phyloP scores from a whole-genome alignment of 2,329 filamentous ascomycete genomes.

The Botryotinia calthae region DNA sequence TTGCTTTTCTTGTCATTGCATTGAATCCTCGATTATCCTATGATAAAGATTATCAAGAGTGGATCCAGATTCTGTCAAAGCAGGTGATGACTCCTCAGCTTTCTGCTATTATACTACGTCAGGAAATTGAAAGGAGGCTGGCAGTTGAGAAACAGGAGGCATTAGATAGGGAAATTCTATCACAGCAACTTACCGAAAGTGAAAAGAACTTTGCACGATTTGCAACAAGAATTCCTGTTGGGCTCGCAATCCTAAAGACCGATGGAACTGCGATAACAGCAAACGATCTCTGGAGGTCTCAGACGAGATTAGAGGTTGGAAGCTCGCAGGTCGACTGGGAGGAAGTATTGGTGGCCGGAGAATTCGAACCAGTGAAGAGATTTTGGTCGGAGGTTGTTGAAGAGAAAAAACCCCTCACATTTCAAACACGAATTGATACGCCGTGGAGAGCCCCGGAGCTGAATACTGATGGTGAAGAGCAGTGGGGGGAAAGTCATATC shows the following conservation, averaged over 20 bases:
- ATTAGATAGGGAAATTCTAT: constrained; percentile 64
- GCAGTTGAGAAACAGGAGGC: constrained; percentile 49
- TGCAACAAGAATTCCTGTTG: constrained; percentile 69
- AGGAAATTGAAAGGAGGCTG: neutral
- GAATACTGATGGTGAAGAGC: constrained; percentile 3
- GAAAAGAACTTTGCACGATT: constrained; percentile 67
- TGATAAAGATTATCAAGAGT: constrained; percentile 67
- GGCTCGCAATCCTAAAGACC: constrained; percentile 67
- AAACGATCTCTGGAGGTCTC: constrained; percentile 25
- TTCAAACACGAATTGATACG: constrained; percentile 1
- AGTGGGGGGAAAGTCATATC: neutral
- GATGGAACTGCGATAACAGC: constrained; percentile 48
- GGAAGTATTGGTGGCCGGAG: constrained; percentile 7
- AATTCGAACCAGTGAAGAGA: neutral
- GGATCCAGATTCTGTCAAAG: constrained; percentile 41
- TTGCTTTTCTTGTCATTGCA: constrained; percentile 40
- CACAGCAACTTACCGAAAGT: constrained; percentile 60
- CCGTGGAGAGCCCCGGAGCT: constrained; percentile 8
- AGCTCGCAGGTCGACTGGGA: constrained; percentile 11
- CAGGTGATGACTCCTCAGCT: constrained; percentile 62
- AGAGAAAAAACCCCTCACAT: neutral
- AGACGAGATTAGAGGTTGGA: constrained; percentile 20
- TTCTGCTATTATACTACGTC: constrained; percentile 61
- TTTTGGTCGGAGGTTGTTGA: constrained; percentile 20
- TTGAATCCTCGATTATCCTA: constrained; percentile 74